These are phyloP conservation scores for Solanum peruvianum DNA, from an alignment of 257 asterid species.

Conservation along the genomic window DNA sequence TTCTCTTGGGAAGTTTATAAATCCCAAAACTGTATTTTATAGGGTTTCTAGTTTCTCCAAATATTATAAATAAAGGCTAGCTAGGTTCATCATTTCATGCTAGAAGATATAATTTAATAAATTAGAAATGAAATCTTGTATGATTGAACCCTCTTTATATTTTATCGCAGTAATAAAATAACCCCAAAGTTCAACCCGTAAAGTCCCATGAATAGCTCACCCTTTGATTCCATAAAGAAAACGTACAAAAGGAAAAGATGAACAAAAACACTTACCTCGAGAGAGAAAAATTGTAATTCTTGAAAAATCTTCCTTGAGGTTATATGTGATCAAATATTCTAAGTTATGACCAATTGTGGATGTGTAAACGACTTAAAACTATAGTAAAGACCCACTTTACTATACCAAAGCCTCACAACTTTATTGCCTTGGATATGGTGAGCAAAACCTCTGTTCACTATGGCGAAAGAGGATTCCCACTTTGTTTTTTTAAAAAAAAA, in stretches of 20 bases:
- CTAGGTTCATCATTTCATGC: neutral
- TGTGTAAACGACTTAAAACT: neutral
- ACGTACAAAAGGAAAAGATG: neutral
- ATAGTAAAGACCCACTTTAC: neutral
- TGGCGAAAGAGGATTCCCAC: neutral
- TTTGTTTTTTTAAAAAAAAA: no score
- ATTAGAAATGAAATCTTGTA: neutral
- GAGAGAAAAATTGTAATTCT: neutral
- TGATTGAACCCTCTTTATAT: neutral
- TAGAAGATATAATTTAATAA: neutral
- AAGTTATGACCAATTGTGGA: neutral
- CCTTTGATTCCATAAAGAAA: neutral
- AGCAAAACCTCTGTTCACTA: neutral
- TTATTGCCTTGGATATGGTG: neutral
- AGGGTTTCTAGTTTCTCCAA: neutral
- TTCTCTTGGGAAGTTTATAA: neutral
- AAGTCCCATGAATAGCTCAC: neutral
- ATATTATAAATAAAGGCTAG: neutral
- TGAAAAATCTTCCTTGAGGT: neutral
- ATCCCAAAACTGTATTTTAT: no score
- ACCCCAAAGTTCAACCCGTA: neutral
- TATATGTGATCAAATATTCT: no score
- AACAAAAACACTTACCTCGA: neutral
- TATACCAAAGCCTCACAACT: neutral
- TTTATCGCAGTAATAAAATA: neutral